These are phyloP conservation scores for Boletus bicolor DNA, from an alignment of 768 basidiomycete genomes.

Conservation along the genomic window DNA sequence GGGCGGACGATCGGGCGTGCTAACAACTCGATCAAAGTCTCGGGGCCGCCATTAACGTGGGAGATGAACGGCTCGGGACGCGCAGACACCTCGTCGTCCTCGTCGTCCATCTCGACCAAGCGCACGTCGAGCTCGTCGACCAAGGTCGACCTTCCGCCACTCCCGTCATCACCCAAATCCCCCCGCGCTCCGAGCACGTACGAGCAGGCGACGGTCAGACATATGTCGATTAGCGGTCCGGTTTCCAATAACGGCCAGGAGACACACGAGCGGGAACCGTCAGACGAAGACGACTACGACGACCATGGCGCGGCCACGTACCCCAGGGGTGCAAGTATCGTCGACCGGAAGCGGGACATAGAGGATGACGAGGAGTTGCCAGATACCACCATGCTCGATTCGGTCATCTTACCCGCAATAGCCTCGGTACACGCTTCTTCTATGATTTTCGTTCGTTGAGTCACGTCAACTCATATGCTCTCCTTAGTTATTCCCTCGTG, in stretches of 20 bases:
- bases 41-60: slow-evolving; percentile 75
- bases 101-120: slow-evolving; percentile 34
- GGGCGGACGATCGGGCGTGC: slow-evolving; percentile 68
- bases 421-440: slow-evolving; percentile 66
- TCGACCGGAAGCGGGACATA: slow-evolving; percentile 34
- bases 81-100: slow-evolving; percentile 37
- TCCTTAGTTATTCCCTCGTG: slow-evolving; percentile 80
- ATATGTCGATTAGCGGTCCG: slow-evolving; percentile 39
- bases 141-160: slow-evolving; percentile 62
- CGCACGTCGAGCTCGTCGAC: slow-evolving; percentile 40
- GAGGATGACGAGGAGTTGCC: slow-evolving; percentile 59
- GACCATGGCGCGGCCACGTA: slow-evolving; percentile 49
- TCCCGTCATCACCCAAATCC: slow-evolving; percentile 43
- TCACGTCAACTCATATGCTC: slow-evolving; percentile 3
- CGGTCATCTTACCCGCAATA: slow-evolving; percentile 93
- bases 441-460: not conserved
- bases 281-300: slow-evolving; percentile 66
- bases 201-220: slow-evolving; percentile 69
- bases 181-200: slow-evolving; percentile 35
- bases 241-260: slow-evolving; percentile 26
- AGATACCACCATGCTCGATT: slow-evolving; percentile 92
- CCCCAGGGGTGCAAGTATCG: slow-evolving; percentile 41
- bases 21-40: slow-evolving; percentile 49
- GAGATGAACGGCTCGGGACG: slow-evolving; percentile 62
- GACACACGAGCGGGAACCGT: slow-evolving; percentile 43